Evolutionary conservation across 441 rosid genomes (phyloP), one percentile per base, ranked within the genome.

Genomic region (Erodium moschatum): DNA sequence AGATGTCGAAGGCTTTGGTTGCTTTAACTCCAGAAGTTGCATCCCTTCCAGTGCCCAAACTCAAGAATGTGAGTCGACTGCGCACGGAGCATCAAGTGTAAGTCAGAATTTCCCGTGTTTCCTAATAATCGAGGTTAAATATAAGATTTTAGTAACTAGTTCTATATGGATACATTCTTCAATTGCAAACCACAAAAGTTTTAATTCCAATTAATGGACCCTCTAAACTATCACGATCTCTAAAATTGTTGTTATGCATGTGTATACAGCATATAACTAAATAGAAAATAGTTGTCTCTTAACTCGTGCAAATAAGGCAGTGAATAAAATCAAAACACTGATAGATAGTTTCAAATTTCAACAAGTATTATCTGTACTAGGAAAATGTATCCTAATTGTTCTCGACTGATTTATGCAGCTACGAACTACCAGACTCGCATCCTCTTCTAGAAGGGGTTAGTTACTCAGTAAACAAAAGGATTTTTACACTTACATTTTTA

Each of bases 61-160:
- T 92, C 64, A 95, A 95, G 84, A 85, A 85, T 73, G 77, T 89
- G 54, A 85, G 91, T 74, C 84, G 89, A 63, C 86, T 95, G 67
- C 85, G 98, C 63, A 95, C 99, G 61, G 99, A 95, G 81, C 98
- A 95, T 74, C 85, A 81, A 78, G 99, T 95, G 99, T 92, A 86
- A 95, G 99, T 81, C 71, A 24, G 71, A 67, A 60, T 46, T 72
- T 69, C 69, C 58, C 70, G 65, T 58, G 35, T 74, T 44, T 69
- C 65, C 65, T 72, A 35, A 44, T 61, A 64, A 10, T n/a, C 12
- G 12, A 33, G 21, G 15, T n/a, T 65, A 27, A 29, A 35, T 16
- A 13, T 15, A 18, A 38, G 65, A 38, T 38, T 65, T 16, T n/a
- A 35, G 31, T 65, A 10, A 42, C 33, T 44, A 44, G n/a, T 66